Base-by-base conservation (phyloP, 306 rosid genomes). In the Castanopsis chinensis region DNA sequence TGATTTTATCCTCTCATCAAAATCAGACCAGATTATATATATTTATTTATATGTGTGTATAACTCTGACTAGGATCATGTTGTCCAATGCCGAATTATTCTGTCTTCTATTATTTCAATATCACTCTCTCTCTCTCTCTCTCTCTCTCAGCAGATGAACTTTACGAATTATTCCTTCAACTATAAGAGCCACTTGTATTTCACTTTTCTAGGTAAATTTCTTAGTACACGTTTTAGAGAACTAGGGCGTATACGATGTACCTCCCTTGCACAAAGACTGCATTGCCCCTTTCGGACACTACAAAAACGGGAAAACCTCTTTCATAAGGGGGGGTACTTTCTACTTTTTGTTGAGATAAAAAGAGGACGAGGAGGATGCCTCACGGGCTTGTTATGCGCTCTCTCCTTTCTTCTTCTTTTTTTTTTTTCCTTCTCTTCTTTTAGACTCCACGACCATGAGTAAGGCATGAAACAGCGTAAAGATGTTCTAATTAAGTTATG, bases 1-100 rank as follows among this genome's bases (percentile, higher is more conserved):
- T 86, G 78, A 82, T 81, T 74, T 81, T 63, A 64, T 78, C 64
- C 23, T 27, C 23, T 56, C 81, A 51, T 76, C 21, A 0, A 35
- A 56, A 35, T 33, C 28, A 32, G 3, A 12, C 64, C 14, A 15
- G 27, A 19, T 35, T 55, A 6, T 21, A 1, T n/a, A 41, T 41
- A 41, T 25, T 2, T 41, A 8, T 41, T 8, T 41, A 8, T 41
- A 2, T 7, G 2, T 8, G 45, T 41, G 61, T 32, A 27, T 70
- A 20, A 18, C 51, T 60, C 80, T 53, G 74, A 77, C 58, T 72
- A 64, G 71, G 55, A 72, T 76, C 69, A 21, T 54, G 55, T 49
- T 80, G 78, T 72, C 69, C 79, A 76, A 56, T 23, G 1, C 76
- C 70, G 53, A 57, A 49, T 72, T 5, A 72, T 80, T 72, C 78